Percentiles rank a stretch among this genome's conserved stretches.
These are phyloP conservation scores for Phytomonas francai DNA, from an alignment of 208 protist genomes.

Conservation along the genomic window DNA sequence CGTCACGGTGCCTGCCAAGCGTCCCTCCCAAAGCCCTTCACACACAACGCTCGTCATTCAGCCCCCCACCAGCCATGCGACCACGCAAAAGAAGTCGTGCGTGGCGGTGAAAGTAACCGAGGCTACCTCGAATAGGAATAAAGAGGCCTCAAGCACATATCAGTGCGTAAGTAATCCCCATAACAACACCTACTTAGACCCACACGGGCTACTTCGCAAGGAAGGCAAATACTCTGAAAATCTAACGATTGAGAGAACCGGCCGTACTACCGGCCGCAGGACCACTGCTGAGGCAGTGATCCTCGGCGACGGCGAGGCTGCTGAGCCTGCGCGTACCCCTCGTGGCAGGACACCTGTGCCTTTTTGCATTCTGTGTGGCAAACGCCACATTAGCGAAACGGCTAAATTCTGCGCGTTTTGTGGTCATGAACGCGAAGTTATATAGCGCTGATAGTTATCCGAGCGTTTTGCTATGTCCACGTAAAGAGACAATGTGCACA, in stretches of 20 bases:
- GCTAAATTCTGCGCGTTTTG: conserved; percentile 85
- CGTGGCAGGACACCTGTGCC: conserved; percentile 10
- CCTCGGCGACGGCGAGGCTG: neutral
- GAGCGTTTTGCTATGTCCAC: neutral
- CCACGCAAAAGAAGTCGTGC: neutral
- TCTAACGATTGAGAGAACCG: neutral
- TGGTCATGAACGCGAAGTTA: conserved; percentile 44
- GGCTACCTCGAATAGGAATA: neutral
- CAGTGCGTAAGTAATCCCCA: neutral
- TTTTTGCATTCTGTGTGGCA: conserved; percentile 54
- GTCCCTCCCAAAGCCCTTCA: neutral
- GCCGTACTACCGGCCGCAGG: neutral
- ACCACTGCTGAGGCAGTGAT: neutral
- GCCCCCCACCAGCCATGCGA: neutral
- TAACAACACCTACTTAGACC: neutral
- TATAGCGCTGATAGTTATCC: conserved; percentile 16
- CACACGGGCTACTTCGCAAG: neutral
- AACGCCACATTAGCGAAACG: conserved; percentile 48
- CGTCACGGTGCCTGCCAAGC: neutral
- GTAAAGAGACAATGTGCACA: neutral
- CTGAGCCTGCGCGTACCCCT: neutral
- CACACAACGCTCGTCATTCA: neutral
- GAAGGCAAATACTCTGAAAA: neutral
- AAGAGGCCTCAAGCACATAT: neutral
- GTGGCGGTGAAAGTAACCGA: neutral